These are phyloP conservation scores for Aspergillus indologenus DNA, from an alignment of 495 filamentous ascomycete genomes.

Conservation along the genomic window DNA sequence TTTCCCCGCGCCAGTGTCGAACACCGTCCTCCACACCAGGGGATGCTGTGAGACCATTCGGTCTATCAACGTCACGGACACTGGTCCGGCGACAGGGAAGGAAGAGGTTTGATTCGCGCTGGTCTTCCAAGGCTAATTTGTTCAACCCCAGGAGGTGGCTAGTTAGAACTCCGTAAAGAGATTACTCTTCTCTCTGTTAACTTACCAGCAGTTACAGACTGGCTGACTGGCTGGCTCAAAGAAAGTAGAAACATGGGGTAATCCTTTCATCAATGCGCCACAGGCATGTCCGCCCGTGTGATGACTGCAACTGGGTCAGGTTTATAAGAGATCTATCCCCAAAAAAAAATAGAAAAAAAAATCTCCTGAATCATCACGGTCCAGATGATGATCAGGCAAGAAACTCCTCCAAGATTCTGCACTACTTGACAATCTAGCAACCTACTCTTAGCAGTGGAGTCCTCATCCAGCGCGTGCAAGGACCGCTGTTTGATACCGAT, in stretches of 20 bases:
- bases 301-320: neutral
- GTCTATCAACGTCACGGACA: neutral
- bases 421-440: neutral
- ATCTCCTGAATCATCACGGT: neutral
- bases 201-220: neutral
- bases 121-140: neutral
- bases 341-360: too few species aligned
- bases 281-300: conserved; percentile 1
- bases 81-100: neutral
- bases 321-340: neutral
- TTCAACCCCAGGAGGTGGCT: neutral
- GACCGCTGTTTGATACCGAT: conserved; percentile 1
- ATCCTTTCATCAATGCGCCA: conserved; percentile 1
- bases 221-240: neutral
- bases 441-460: neutral
- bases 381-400: neutral
- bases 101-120: neutral
- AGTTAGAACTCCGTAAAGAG: too few species aligned
- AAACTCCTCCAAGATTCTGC: neutral
- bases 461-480: neutral
- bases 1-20: conserved; percentile 8
- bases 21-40: conserved; percentile 3
- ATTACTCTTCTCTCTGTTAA: neutral
- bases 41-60: neutral
- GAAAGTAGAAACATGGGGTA: neutral